phyloP scores from a whole-genome alignment of 2,329 filamentous ascomycete genomes.

The Colletotrichum sansevieriae region DNA sequence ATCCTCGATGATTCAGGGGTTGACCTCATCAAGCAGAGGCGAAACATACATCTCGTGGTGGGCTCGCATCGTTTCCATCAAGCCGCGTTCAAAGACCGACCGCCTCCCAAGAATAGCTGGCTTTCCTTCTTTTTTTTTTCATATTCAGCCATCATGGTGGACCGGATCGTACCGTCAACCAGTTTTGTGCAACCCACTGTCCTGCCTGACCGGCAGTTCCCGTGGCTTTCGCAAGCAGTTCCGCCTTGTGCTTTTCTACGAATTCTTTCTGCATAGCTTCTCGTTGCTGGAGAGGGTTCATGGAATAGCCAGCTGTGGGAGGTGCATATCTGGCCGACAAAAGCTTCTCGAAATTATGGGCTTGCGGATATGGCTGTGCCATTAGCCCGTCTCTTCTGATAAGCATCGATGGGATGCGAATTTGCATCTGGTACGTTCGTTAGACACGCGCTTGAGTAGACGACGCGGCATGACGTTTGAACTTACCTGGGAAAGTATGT shows the following conservation, averaged over 20 bases:
- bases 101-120: too few species aligned
- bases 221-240: slow-evolving; percentile 56
- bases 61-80: not conserved
- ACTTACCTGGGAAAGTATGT: slow-evolving; percentile 66
- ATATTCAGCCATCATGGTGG: slow-evolving; percentile 14
- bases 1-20: not conserved
- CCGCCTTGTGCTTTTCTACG: slow-evolving; percentile 58
- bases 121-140: too few species aligned
- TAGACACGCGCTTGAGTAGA: not conserved
- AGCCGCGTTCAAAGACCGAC: not conserved
- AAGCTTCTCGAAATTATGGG: slow-evolving; percentile 60
- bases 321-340: slow-evolving; percentile 55
- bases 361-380: slow-evolving; percentile 57
- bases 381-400: slow-evolving; percentile 67
- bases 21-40: too few species aligned
- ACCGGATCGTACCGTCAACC: slow-evolving; percentile 47
- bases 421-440: slow-evolving; percentile 58
- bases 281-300: slow-evolving; percentile 62
- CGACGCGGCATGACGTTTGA: not conserved
- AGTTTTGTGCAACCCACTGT: slow-evolving; percentile 54
- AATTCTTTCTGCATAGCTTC: slow-evolving; percentile 62
- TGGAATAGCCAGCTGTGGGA: slow-evolving; percentile 52
- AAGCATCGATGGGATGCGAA: slow-evolving; percentile 73
- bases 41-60: too few species aligned
- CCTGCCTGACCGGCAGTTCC: slow-evolving; percentile 53